These are phyloP conservation scores for Candida argentea DNA, from an alignment of 805 yeast species.

Conservation along the genomic window DNA sequence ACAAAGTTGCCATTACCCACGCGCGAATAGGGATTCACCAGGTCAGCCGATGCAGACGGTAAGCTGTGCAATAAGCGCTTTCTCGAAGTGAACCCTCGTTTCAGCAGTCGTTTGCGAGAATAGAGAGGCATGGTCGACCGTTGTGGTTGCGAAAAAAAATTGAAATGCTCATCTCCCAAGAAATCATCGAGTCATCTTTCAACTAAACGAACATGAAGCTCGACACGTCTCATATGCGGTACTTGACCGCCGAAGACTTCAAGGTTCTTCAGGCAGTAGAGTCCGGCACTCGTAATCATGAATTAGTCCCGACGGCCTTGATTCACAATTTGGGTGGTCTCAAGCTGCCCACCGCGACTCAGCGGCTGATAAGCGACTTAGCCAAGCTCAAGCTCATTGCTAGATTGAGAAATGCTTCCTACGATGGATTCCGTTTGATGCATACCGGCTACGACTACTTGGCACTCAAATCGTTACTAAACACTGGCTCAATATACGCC, in stretches of 20 bases:
- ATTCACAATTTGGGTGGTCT: constrained; percentile 74
- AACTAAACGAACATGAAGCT: constrained; percentile 58
- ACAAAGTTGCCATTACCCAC: too few relatives aligned
- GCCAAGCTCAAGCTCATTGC: constrained; percentile 79
- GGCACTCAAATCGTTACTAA: constrained; percentile 77
- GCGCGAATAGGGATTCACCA: too few relatives aligned
- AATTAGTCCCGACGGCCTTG: constrained; percentile 82
- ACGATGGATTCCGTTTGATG: constrained; percentile 88
- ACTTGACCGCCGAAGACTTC: constrained; percentile 84
- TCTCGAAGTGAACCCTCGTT: too few relatives aligned
- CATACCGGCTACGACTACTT: constrained; percentile 88
- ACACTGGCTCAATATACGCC: constrained; percentile 61
- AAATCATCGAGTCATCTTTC: too few relatives aligned
- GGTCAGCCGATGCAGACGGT: too few relatives aligned
- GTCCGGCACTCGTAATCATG: constrained; percentile 85
- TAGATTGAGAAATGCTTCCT: constrained; percentile 77
- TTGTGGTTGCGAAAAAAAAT: too few relatives aligned
- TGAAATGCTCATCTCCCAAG: too few relatives aligned
- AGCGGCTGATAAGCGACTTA: constrained; percentile 69
- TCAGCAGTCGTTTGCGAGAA: too few relatives aligned
- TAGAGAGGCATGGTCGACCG: too few relatives aligned
- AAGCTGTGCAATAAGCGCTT: too few relatives aligned
- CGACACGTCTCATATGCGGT: constrained; percentile 89
- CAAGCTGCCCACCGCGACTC: constrained; percentile 66
- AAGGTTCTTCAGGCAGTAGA: constrained; percentile 83